phyloP scores from a whole-genome alignment of 2,329 filamentous ascomycete genomes.

The Diaporthe sp. region DNA sequence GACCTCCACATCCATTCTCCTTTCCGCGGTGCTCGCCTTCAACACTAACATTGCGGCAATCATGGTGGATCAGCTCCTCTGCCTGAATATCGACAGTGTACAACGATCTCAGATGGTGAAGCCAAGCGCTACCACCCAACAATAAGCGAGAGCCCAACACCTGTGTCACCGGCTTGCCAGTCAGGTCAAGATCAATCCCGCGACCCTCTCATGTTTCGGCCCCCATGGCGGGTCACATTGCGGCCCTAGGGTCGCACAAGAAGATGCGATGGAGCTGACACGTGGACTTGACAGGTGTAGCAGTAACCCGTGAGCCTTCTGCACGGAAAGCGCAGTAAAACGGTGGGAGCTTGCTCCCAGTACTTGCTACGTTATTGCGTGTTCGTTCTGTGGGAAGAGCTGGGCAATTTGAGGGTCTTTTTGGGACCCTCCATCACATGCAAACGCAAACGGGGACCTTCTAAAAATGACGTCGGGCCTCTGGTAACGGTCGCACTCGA shows the following conservation, averaged over 20 bases:
- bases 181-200: background rate
- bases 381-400: background rate
- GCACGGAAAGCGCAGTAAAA: background rate
- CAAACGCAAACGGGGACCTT: background rate
- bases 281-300: background rate
- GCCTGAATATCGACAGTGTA: background rate
- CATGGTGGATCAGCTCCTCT: background rate
- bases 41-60: no score
- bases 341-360: background rate
- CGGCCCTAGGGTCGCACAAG: background rate
- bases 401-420: background rate
- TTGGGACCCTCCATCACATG: background rate
- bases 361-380: background rate
- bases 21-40: background rate
- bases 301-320: background rate
- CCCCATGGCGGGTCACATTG: background rate
- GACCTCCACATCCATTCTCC: background rate
- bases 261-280: background rate
- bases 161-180: background rate
- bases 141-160: background rate
- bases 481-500: conserved; percentile 7
- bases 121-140: background rate
- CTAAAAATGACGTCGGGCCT: conserved; percentile 25
- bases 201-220: background rate
- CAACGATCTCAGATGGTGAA: background rate